Evolutionary conservation across 2,329 filamentous ascomycete genomes (phyloP), one percentile per base, ranked within the genome.

Genomic region (Trichophyton equinum): DNA sequence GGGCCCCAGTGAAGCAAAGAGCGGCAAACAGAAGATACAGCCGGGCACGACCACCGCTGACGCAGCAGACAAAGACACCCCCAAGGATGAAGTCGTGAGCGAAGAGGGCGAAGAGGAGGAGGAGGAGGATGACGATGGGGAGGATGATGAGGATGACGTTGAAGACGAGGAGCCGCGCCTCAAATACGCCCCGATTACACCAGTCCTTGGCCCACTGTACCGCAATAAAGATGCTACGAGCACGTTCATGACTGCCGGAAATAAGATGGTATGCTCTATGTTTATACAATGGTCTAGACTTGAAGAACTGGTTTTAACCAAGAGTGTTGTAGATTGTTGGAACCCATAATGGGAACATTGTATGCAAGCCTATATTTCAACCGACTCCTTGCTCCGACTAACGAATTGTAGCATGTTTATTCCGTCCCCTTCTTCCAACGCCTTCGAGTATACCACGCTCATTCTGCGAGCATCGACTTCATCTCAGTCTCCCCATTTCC

Each of bases 321-420:
- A 60, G 66, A 62, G 63, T 69, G 65, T 62, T 65, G 57, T 75
- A 92, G 88, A 87, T 96, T 64, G 80, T 95, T 67, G 94, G 92
- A 66, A 96, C 94, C 36, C 92, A 99, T 73, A 96, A 95, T 76
- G 94, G 94, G 68, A 96, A 94, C 69, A 92, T 97, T 69, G 90
- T 95, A 80, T 79, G 87, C 77, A 56, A 36, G 18, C 30, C 57
- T 22, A 13, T 47, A 6, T 5, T n/a, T 47, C 60, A 51, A 33
- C 2, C 6, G 15, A 30, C 57, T 27, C 18, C 38, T 49, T 38
- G 61, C 55, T n/a, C 20, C 59, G 63, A 75, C 71, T 76, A 65
- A 60, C 40, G 27, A 44, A 59, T 40, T 62, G 27, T 67, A 94
- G 89, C 88, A 99, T 78, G 86, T 96, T 64, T 77, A 96, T 55